These are phyloP conservation scores for Coemansia sp. DNA, from an alignment of 192 early-diverging fungal genomes.

Conservation along the genomic window DNA sequence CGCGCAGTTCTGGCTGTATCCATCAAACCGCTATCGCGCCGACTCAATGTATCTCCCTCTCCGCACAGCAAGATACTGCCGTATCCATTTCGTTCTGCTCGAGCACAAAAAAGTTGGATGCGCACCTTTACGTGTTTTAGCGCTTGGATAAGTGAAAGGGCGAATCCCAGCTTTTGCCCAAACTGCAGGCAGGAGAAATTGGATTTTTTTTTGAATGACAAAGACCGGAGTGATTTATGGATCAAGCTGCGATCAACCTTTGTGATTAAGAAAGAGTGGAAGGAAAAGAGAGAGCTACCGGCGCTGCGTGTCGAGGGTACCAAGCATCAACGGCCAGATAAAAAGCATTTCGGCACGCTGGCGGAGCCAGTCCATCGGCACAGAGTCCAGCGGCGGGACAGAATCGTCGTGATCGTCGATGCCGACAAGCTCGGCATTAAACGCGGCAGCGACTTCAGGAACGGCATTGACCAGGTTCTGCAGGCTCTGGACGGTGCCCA, in stretches of 20 bases:
- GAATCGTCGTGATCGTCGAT: conserved; percentile 29
- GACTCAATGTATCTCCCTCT: not conserved
- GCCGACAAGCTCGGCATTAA: conserved; percentile 46
- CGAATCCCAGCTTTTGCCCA: not conserved
- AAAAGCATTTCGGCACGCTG: conserved; percentile 47
- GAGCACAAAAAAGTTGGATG: not conserved
- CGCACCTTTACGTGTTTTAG: not conserved
- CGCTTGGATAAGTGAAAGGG: not conserved
- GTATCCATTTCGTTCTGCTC: not conserved
- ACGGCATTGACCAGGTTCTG: conserved; percentile 33
- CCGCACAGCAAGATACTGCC: not conserved
- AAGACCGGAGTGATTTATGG: not conserved
- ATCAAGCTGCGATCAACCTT: too few species aligned
- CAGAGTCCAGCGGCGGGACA: conserved; percentile 22
- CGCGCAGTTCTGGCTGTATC: not conserved
- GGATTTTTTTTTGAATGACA: too few species aligned
- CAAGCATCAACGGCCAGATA: conserved; percentile 50
- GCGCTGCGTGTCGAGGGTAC: conserved; percentile 33
- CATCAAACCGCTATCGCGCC: not conserved
- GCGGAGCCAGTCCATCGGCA: conserved; percentile 38
- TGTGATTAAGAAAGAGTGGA: not conserved
- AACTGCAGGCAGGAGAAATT: not conserved
- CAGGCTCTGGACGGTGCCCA: conserved; percentile 30
- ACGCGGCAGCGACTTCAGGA: conserved; percentile 41
- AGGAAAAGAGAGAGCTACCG: not conserved